Conservation (phyloP, 1,139 yeast species). For the Entelexis sorbosivorans region DNA sequence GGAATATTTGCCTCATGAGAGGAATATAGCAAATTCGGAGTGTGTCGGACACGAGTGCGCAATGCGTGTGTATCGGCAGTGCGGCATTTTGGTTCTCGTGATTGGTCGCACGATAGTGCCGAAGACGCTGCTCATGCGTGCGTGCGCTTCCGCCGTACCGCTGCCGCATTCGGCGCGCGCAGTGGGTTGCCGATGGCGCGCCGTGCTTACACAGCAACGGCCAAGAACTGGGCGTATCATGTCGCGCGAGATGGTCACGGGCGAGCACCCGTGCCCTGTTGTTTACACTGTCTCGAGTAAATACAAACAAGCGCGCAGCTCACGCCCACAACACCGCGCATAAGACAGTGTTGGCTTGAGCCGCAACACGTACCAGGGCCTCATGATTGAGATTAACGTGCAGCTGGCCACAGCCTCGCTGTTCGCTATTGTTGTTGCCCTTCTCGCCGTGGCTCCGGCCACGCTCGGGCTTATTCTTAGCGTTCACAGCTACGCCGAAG, state of each 20-base stretch:
- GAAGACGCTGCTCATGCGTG: background rate
- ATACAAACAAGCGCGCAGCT: background rate
- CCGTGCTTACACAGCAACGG: background rate
- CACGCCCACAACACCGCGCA: background rate
- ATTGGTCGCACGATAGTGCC: background rate
- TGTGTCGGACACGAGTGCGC: background rate
- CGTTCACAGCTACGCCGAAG: constrained; percentile 16
- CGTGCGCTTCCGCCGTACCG: background rate
- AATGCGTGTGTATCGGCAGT: background rate
- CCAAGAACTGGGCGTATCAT: background rate
- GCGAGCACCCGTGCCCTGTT: background rate
- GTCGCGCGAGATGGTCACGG: background rate
- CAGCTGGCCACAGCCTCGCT: constrained; percentile 25
- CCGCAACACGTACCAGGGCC: background rate
- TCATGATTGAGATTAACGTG: constrained; percentile 26
- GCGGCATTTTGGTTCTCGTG: background rate
- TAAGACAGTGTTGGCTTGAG: background rate
- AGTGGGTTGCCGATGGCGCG: background rate
- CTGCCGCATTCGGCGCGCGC: background rate
- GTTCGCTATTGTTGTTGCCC: constrained; percentile 20
- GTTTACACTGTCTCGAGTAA: background rate
- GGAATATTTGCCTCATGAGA: no score
- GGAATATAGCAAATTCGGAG: no score
- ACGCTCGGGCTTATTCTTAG: constrained; percentile 23
- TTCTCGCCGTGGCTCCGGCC: constrained; percentile 20